Conservation (phyloP, 163 green algal genomes). For the Chlorella variabilis region DNA sequence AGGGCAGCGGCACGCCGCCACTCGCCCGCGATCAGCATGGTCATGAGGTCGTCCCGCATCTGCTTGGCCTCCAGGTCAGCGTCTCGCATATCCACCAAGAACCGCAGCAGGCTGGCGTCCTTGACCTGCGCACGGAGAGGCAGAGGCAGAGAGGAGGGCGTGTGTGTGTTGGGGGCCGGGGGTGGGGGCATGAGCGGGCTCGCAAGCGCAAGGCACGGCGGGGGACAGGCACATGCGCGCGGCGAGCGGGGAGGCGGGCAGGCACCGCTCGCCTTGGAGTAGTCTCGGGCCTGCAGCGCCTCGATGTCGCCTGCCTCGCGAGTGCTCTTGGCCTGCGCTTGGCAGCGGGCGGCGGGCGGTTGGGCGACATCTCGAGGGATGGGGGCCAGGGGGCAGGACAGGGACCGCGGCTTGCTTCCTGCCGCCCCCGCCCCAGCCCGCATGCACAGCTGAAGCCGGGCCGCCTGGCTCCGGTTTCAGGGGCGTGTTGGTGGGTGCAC, state of each 20-base stretch:
- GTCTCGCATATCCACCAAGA: conserved; percentile 96
- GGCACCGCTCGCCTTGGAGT: conserved; percentile 56
- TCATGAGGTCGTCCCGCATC: conserved; percentile 91
- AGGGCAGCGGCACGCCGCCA: too few relatives aligned
- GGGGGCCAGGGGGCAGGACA: too few relatives aligned
- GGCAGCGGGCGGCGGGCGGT: too few relatives aligned
- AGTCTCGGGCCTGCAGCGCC: conserved; percentile 94
- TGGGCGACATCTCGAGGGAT: too few relatives aligned
- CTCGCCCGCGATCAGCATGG: conserved; percentile 74
- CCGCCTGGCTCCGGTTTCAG: too few relatives aligned
- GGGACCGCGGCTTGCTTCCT: too few relatives aligned
- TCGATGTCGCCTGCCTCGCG: conserved; percentile 86
- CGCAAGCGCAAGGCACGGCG: too few relatives aligned
- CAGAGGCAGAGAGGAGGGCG: neutral
- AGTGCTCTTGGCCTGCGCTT: conserved; percentile 66
- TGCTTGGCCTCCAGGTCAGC: conserved; percentile 90
- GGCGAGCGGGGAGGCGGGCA: too few relatives aligned
- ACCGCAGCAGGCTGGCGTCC: conserved; percentile 94
- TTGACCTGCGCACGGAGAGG: conserved; percentile 52
- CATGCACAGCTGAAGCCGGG: too few relatives aligned
- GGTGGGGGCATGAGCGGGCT: neutral
- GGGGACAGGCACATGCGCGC: too few relatives aligned
- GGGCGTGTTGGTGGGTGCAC: too few relatives aligned
- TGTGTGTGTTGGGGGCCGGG: neutral
- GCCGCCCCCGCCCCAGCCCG: too few relatives aligned